Evolutionary conservation across 192 early-diverging fungal genomes (phyloP).

Genomic region (Radiomyces spectabilis): DNA sequence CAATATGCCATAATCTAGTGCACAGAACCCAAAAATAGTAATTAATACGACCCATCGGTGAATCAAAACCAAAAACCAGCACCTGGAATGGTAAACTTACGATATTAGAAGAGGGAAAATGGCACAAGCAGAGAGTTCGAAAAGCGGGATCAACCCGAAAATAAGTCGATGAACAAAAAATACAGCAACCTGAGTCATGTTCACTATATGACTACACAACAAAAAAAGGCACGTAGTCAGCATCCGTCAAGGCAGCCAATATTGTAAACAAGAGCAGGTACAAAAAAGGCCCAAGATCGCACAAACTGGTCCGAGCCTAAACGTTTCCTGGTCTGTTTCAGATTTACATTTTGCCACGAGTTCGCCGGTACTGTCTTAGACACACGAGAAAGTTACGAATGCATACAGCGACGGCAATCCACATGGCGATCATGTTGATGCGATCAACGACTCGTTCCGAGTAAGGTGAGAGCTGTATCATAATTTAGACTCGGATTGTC

Average conservation of each 20-base stretch:
- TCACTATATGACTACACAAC: constrained; percentile 17
- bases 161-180: constrained; percentile 16
- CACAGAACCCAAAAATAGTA: too few relatives aligned
- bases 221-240: too few relatives aligned
- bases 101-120: constrained; percentile 21
- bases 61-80: too few relatives aligned
- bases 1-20: constrained; percentile 20
- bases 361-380: constrained; percentile 15
- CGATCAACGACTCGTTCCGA: constrained; percentile 17
- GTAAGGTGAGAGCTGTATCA: constrained; percentile 20
- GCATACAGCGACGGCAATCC: constrained; percentile 16
- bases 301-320: too few relatives aligned
- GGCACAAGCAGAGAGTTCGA: constrained; percentile 18
- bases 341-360: constrained; percentile 19
- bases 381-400: constrained; percentile 19
- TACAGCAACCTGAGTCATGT: constrained; percentile 18
- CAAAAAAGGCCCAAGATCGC: too few relatives aligned
- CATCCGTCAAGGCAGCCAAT: too few relatives aligned
- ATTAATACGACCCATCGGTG: too few relatives aligned
- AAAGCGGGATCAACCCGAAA: constrained; percentile 19
- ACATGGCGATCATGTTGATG: constrained; percentile 27
- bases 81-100: constrained; percentile 18
- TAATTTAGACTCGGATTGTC: too few relatives aligned
- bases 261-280: too few relatives aligned
- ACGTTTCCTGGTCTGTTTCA: neutral